Base-by-base conservation (phyloP, 805 yeast genomes). In the Danielozyma ontarioensis region DNA sequence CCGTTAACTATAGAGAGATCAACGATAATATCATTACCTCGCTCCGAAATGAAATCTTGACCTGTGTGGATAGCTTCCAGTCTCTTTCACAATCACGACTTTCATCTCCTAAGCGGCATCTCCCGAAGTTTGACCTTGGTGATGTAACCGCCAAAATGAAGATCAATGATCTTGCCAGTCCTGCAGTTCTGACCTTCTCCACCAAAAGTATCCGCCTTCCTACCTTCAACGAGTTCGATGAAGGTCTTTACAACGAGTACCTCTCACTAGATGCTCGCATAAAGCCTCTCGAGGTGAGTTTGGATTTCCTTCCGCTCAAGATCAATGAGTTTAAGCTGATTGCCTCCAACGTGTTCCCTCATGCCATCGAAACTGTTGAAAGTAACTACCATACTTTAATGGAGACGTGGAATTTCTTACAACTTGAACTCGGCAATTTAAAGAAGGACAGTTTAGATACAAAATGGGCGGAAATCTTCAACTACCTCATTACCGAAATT, bases 391-490 rank as follows among this genome's bases (percentile, higher is more conserved):
- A 41, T 6, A 27, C 17, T 14, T 13, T 41, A 6, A n/a, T 24
- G 13, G 55, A 55, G 10, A 64, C 66, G 37, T 68, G 72, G 56
- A 51, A 61, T 13, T 54, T 59, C 34, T 51, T 80, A 30, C 57
- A 60, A 7, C 44, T 46, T 8, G 74, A 72, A 32, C 40, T 76
- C 11, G 49, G 50, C 3, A 55, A 50, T 5, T 55, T 80, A 39
- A 70, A 71, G 43, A 39, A 36, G 3, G 75, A 72, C 27, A 42
- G 72, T 18, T 62, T 80, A 3, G 80, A 76, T 37, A 50, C 58
- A 18, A 66, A 76, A 47, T 80, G 86, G 85, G 56, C 62, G 40
- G 68, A 68, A 16, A 59, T 78, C 2, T 77, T 79, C 40, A 56
- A 57, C 17, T 70, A 62, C 37, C 48, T 79, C 33, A 59, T 74